Conservation (phyloP, 306 rosid species). For the Vigna radiata region DNA sequence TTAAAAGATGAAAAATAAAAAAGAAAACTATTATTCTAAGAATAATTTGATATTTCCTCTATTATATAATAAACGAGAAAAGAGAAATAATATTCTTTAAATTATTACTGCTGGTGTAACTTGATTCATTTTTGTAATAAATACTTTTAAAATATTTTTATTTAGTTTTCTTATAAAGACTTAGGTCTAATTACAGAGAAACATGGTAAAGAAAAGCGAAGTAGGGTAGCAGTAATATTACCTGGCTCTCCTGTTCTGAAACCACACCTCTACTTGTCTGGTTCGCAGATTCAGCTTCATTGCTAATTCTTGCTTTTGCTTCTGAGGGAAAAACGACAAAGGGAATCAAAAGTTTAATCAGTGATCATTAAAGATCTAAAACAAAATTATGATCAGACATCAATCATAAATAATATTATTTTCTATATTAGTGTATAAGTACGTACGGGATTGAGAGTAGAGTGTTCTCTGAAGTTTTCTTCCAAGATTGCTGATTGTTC, state of each 20-base stretch:
- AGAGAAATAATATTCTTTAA: too few species aligned
- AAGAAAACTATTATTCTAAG: too few species aligned
- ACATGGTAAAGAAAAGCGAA: background rate
- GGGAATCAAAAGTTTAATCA: background rate
- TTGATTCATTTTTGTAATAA: too few species aligned
- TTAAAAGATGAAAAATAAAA: too few species aligned
- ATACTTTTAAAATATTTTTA: too few species aligned
- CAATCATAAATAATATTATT: background rate
- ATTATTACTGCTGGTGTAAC: too few species aligned
- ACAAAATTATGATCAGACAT: background rate
- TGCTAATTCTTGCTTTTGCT: conserved; percentile 86
- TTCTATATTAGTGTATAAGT: too few species aligned
- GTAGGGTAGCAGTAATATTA: conserved; percentile 1
- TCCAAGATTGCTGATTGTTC: conserved; percentile 79
- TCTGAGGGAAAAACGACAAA: conserved; percentile 53
- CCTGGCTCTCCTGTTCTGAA: conserved; percentile 97
- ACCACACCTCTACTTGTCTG: conserved; percentile 98
- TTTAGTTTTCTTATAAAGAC: background rate
- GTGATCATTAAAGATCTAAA: too few species aligned
- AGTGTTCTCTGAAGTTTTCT: conserved; percentile 56
- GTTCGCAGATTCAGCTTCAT: conserved; percentile 66
- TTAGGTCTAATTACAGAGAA: background rate
- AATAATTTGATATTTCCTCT: too few species aligned
- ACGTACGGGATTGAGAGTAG: conserved; percentile 79
- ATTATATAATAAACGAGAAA: too few species aligned